phyloP scores from a whole-genome alignment of 352 stramenopile genomes.

The Globisporangium perplexum region DNA sequence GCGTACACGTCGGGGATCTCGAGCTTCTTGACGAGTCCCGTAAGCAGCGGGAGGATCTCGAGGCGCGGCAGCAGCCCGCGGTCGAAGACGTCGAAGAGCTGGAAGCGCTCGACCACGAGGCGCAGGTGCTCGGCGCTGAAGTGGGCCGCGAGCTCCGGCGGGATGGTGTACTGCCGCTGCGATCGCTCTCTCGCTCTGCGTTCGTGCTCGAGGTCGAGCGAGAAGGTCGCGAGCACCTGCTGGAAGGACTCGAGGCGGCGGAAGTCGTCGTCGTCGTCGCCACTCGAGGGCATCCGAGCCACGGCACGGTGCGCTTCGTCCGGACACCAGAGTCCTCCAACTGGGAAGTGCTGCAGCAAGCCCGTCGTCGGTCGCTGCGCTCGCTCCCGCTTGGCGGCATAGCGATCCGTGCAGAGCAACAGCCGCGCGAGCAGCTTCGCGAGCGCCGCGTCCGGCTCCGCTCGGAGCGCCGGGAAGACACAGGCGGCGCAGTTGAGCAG shows the following conservation, averaged over 20 bases:
- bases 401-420: not conserved
- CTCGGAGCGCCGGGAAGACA: constrained; percentile 16
- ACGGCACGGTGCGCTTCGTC: constrained; percentile 2
- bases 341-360: constrained; percentile 12
- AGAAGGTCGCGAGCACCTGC: constrained; percentile 30
- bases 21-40: constrained; percentile 22
- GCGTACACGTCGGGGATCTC: constrained; percentile 41
- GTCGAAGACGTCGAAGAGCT: constrained; percentile 39
- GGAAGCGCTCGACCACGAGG: constrained; percentile 29
- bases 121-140: constrained; percentile 26
- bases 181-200: constrained; percentile 18
- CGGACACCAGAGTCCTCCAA: not conserved
- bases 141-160: constrained; percentile 18
- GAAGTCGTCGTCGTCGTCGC: constrained; percentile 13
- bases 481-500: constrained; percentile 45
- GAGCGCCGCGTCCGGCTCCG: constrained; percentile 9
- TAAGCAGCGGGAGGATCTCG: constrained; percentile 36
- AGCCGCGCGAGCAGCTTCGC: not conserved
- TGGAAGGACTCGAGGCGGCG: constrained; percentile 22
- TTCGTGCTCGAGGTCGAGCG: constrained; percentile 19
- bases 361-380: not conserved
- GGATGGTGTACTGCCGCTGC: constrained; percentile 19
- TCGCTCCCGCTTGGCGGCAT: not conserved
- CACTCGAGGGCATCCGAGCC: not conserved
- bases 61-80: constrained; percentile 24